These are phyloP conservation scores for Didymella segeticola DNA, from an alignment of 2,329 filamentous ascomycete species.

Conservation along the genomic window DNA sequence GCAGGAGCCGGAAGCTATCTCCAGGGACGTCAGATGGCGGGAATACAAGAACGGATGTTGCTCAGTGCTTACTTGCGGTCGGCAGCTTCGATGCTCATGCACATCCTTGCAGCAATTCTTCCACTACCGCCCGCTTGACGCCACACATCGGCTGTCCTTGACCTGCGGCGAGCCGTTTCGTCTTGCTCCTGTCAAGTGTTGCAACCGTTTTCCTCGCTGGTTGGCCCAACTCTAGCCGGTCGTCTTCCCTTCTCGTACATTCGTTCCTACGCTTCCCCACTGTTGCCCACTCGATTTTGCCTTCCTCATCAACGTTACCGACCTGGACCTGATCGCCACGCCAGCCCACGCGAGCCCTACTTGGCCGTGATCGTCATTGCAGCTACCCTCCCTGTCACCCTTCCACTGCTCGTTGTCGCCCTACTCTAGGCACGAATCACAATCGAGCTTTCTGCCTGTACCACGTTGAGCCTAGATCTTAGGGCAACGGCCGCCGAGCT, in stretches of 20 bases:
- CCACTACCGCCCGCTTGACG: constrained; percentile 43
- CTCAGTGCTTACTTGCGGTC: constrained; percentile 41
- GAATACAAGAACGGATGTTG: constrained; percentile 36
- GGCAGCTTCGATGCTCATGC: constrained; percentile 40
- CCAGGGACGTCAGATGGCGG: constrained; percentile 45
- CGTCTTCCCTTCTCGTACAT: constrained; percentile 47
- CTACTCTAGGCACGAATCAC: constrained; percentile 47
- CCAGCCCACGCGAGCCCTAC: constrained; percentile 45
- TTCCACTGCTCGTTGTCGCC: constrained; percentile 38
- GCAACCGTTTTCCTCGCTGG: constrained; percentile 40
- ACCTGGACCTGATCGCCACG: constrained; percentile 44
- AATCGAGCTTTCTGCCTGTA: constrained; percentile 40
- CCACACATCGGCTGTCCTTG: constrained; percentile 48
- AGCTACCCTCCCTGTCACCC: constrained; percentile 38
- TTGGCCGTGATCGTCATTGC: constrained; percentile 46
- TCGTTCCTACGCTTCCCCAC: constrained; percentile 44
- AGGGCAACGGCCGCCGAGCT: constrained; percentile 43
- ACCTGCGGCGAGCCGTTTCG: constrained; percentile 43
- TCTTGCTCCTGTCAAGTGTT: constrained; percentile 35
- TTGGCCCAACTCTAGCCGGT: constrained; percentile 44
- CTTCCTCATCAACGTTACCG: constrained; percentile 31
- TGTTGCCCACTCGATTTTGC: constrained; percentile 37
- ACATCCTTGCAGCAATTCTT: constrained; percentile 43
- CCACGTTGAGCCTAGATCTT: constrained; percentile 42
- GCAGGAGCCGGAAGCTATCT: constrained; percentile 38